A percentile compares a stretch with the other conserved stretches of the same genome.
phyloP scores from a whole-genome alignment of 352 stramenopile genomes.

The Phytophthora pinifolia region DNA sequence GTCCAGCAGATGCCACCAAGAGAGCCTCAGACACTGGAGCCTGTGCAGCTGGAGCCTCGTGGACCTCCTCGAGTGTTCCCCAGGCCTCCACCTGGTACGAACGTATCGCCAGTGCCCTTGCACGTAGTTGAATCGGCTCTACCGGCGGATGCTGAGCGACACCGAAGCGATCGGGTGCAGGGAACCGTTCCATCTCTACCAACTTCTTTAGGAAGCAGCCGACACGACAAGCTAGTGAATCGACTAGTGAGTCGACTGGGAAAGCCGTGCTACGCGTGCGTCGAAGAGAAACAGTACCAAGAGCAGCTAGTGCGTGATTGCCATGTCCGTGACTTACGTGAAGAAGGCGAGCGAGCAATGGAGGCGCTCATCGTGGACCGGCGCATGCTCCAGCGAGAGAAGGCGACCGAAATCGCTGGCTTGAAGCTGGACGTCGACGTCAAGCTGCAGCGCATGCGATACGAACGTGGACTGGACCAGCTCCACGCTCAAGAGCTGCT shows the following conservation, averaged over 20 bases:
- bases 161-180: slow-evolving; percentile 11
- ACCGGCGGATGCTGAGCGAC: slow-evolving; percentile 16
- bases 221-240: slow-evolving; percentile 57
- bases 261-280: slow-evolving; percentile 28
- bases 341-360: slow-evolving; percentile 63
- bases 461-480: slow-evolving; percentile 52
- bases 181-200: neutral
- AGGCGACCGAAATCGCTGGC: slow-evolving; percentile 51
- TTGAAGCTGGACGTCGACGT: slow-evolving; percentile 70
- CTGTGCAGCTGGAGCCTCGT: slow-evolving; percentile 17
- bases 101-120: slow-evolving; percentile 11
- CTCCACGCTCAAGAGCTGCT: slow-evolving; percentile 41
- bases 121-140: slow-evolving; percentile 25
- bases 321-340: slow-evolving; percentile 56
- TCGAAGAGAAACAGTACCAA: slow-evolving; percentile 40
- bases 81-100: neutral
- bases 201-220: slow-evolving; percentile 34
- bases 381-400: slow-evolving; percentile 62
- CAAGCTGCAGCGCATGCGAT: slow-evolving; percentile 66
- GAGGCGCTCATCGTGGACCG: slow-evolving; percentile 71
- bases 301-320: slow-evolving; percentile 47
- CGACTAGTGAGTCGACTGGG: slow-evolving; percentile 51
- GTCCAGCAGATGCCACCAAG: slow-evolving; percentile 27
- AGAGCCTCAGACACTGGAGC: slow-evolving; percentile 21
- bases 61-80: slow-evolving; percentile 28